phyloP scores from a whole-genome alignment of 352 stramenopile species.

The Saprolegnia diclina region DNA sequence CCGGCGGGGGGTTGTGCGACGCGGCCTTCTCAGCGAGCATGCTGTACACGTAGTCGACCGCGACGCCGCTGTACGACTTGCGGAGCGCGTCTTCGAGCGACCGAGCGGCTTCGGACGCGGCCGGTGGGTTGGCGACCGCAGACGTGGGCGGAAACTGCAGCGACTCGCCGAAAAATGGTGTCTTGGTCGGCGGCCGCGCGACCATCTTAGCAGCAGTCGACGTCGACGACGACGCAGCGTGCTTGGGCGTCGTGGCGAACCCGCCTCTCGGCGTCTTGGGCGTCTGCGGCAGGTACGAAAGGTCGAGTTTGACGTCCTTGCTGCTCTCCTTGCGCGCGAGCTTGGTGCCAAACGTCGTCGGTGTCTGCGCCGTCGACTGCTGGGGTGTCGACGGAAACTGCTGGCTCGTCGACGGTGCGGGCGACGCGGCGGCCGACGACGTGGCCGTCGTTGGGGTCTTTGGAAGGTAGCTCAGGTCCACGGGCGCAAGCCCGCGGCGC shows the following conservation, averaged over 20 bases:
- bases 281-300: constrained; percentile 25
- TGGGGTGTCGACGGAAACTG: neutral
- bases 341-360: constrained; percentile 1
- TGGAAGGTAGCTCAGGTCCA: constrained; percentile 21
- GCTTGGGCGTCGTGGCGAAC: neutral
- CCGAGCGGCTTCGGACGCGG: neutral
- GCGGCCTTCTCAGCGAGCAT: constrained; percentile 19
- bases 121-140: neutral
- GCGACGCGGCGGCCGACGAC: constrained; percentile 2
- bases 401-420: neutral
- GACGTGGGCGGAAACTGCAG: neutral
- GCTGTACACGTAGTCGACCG: constrained; percentile 26
- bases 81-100: constrained; percentile 16
- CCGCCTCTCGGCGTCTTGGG: constrained; percentile 16
- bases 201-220: neutral
- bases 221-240: neutral
- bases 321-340: constrained; percentile 8
- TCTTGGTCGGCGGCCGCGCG: constrained; percentile 1
- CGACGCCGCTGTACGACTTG: constrained; percentile 25
- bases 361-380: neutral
- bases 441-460: constrained; percentile 22
- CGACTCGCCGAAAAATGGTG: constrained; percentile 19
- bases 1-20: neutral
- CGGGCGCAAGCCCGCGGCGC: neutral
- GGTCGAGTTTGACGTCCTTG: constrained; percentile 20